A percentile compares a stretch with the other conserved stretches of the same genome.
Evolutionary conservation across 345 rosid species (phyloP).

Genomic region (Orychophragmus violaceus): DNA sequence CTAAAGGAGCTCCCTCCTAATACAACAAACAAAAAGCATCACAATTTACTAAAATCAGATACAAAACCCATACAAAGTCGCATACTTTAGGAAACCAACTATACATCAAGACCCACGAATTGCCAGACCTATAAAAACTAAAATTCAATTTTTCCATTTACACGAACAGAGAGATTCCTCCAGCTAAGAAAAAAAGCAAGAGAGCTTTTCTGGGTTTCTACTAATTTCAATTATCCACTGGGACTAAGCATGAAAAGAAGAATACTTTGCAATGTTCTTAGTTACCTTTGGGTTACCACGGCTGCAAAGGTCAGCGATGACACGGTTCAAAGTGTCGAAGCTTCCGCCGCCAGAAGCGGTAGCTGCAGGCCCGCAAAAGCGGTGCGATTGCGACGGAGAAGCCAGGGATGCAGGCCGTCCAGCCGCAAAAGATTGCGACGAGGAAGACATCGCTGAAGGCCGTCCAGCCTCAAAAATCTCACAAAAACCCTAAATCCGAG

Average conservation of each 20-base stretch:
- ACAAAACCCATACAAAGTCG: neutral
- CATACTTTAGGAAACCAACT: no score
- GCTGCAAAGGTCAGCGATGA: slow-evolving; percentile 74
- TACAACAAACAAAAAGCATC: neutral
- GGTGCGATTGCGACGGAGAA: slow-evolving; percentile 54
- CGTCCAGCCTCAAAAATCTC: slow-evolving; percentile 3
- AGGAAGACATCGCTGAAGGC: slow-evolving; percentile 42
- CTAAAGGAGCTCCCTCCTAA: slow-evolving; percentile 77
- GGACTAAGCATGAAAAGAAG: slow-evolving; percentile 5
- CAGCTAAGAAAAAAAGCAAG: neutral
- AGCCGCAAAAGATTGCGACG: slow-evolving; percentile 47
- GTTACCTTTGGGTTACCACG: slow-evolving; percentile 70
- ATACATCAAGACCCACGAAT: neutral
- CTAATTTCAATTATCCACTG: neutral
- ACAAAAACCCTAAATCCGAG: slow-evolving; percentile 26
- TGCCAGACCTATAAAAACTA: no score
- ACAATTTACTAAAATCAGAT: neutral
- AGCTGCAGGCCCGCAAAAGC: slow-evolving; percentile 44
- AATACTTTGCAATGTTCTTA: neutral
- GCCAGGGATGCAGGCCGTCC: slow-evolving; percentile 42
- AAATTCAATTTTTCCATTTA: neutral
- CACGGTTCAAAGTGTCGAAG: slow-evolving; percentile 72
- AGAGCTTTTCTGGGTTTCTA: neutral
- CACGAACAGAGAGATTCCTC: neutral
- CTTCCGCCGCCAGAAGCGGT: slow-evolving; percentile 52